A percentile compares a stretch with the other conserved stretches of the same genome.
These are phyloP conservation scores for Sugiyamaella boreocaroliniensis DNA, from an alignment of 805 yeast genomes.

Conservation along the genomic window DNA sequence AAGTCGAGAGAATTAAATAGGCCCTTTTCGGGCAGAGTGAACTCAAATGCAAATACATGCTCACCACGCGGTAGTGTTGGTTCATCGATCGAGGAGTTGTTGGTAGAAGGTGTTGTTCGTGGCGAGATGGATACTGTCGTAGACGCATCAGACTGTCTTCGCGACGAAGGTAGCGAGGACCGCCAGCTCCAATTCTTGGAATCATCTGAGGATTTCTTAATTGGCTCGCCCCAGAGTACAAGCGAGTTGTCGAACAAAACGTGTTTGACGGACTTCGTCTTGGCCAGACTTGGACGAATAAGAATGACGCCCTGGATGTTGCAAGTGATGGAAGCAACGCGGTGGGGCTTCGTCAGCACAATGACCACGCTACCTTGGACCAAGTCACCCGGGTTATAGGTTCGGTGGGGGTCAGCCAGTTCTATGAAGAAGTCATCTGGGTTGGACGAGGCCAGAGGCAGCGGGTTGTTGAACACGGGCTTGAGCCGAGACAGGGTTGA, in stretches of 20 bases:
- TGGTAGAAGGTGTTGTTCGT: not conserved
- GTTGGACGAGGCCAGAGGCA: slow-evolving; percentile 9
- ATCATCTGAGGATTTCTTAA: not conserved
- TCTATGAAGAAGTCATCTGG: slow-evolving; percentile 52
- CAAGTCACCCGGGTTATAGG: slow-evolving; percentile 75
- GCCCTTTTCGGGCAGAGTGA: slow-evolving; percentile 68
- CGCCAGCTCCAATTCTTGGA: not conserved
- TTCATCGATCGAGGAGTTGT: not conserved
- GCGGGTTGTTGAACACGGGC: slow-evolving; percentile 14
- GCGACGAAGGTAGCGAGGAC: not conserved
- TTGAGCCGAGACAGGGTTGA: slow-evolving; percentile 16
- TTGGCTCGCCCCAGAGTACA: slow-evolving; percentile 21
- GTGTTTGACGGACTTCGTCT: slow-evolving; percentile 25
- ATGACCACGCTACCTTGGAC: slow-evolving; percentile 30
- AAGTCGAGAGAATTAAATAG: slow-evolving; percentile 71
- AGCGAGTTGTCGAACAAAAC: slow-evolving; percentile 26
- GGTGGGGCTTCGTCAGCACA: slow-evolving; percentile 23
- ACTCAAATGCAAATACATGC: slow-evolving; percentile 80
- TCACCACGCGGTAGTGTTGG: slow-evolving; percentile 45
- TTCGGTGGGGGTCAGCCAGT: slow-evolving; percentile 67
- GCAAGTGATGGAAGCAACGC: slow-evolving; percentile 21
- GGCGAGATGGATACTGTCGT: not conserved
- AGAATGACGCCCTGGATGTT: slow-evolving; percentile 26
- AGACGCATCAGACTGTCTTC: not conserved
- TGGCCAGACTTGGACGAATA: slow-evolving; percentile 27